Percentiles rank a stretch among this genome's conserved stretches.
These are phyloP conservation scores for Primulina eburnea DNA, from an alignment of 257 asterid species.

Conservation along the genomic window DNA sequence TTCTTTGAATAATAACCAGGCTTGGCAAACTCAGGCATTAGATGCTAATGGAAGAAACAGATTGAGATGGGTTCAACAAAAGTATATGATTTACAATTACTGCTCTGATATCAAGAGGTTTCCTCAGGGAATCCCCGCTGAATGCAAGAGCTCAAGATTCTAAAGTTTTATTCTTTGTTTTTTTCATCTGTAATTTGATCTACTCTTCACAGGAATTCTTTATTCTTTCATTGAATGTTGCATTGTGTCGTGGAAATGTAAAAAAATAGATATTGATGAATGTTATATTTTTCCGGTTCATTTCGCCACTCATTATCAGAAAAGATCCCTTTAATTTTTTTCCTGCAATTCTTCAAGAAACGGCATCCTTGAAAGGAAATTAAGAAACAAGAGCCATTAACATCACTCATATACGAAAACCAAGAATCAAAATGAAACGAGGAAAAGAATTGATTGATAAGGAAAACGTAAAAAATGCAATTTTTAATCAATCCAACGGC, in stretches of 20 bases:
- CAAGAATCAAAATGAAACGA: too few relatives aligned
- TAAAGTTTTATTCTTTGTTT: constrained; percentile 1
- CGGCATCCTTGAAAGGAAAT: background rate
- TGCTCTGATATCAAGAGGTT: constrained; percentile 41
- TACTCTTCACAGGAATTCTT: background rate
- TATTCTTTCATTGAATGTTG: constrained; percentile 3
- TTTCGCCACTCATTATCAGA: background rate
- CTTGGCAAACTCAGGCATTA: constrained; percentile 32
- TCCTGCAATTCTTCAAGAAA: background rate
- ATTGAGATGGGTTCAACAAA: constrained; percentile 42
- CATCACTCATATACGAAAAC: background rate
- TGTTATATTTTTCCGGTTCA: background rate
- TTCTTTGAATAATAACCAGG: constrained; percentile 18
- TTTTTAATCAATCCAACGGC: background rate
- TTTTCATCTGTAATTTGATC: background rate
- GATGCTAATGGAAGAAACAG: constrained; percentile 37
- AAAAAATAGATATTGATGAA: too few relatives aligned
- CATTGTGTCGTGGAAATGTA: background rate
- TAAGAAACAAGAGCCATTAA: background rate
- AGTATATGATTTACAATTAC: constrained; percentile 36
- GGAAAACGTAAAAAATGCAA: background rate
- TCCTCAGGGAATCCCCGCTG: constrained; percentile 33
- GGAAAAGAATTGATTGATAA: background rate
- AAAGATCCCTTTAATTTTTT: background rate
- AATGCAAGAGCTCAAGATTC: constrained; percentile 44